Evolutionary conservation across 2,329 filamentous ascomycete genomes (phyloP), one percentile per base, ranked within the genome.

Genomic region (Helminthosporium solani): DNA sequence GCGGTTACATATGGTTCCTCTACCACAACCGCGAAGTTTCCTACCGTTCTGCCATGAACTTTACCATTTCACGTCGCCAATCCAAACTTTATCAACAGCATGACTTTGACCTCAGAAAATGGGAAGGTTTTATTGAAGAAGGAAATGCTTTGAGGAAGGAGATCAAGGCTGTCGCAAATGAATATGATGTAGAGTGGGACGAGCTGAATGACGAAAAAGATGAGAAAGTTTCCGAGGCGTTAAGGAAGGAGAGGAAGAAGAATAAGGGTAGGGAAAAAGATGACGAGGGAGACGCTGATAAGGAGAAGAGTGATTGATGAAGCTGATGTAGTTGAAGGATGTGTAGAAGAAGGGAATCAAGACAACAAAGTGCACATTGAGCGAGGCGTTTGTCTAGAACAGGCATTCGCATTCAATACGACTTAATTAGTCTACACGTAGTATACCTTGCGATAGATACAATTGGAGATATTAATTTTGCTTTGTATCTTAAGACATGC

Each of bases 161-260:
- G 71, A 87, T 96, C 67, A 87, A 86, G 70, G 78, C 79, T 14
- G 81, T 95, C 7, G 90, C 91, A 0, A 81, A 84, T 27, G 90
- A 96, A 70, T 96, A 96, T 66, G 90, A 95, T 58, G 88, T 91
- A 7, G 88, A 92, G 41, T 96, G 90, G 88, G 82, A 95, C 59
- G 89, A 94, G 73, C 79, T 77, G 50, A 75, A 75, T 52, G 88
- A 95, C 55, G 82, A 92, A 41, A 83, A 82, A 11, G 81, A 81
- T n/a, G 82, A 86, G 53, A 73, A 68, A 45, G 78, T 83, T 16
- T 75, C 73, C 2, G 70, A 80, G 50, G 79, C 76, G 6, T 59
- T 83, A 49, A 74, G 73, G 50, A 71, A 81, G 31, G 75, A 81
- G 23, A 58, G 77, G 19, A 51, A 63, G 52, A 69, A 59, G 53